Evolutionary conservation across 1,284 basidiomycete genomes (phyloP), one percentile per base, ranked within the genome.

Genomic region (Sanghuangporus sanghuang): DNA sequence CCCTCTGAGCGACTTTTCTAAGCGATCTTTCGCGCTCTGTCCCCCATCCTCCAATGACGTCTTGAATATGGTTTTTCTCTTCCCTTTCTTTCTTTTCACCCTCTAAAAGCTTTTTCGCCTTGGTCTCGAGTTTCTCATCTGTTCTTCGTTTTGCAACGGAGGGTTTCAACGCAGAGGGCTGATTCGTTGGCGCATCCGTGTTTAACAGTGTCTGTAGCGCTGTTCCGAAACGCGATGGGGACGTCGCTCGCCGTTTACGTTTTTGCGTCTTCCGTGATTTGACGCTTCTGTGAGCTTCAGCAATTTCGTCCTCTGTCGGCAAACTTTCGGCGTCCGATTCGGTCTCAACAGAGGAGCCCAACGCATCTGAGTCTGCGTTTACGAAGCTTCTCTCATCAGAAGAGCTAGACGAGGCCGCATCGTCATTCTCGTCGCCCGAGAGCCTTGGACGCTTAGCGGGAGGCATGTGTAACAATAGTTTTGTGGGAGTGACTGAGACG

Each of bases 31-130:
- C 91, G 67, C 84, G 79, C 73, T 92, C 90, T 8, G 82, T 88
- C 40, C 90, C 90, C 90, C 91, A 93, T 21, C 89, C 90, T 54
- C 86, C 90, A 68, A 93, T 93, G 4, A 90, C 84, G 73, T 92
- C 90, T 55, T 75, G 83, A 65, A 92, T 79, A 64, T 86, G 78
- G 1, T 86, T 85, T 68, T 79, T 85, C 68, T 92, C 90, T 69
- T 92, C 90, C 68, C 81, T 87, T 67, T 88, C 88, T 73, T 86
- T 92, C 75, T 80, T 85, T 71, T 93, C 89, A 18, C 81, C 74
- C 67, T 84, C 85, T 12, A 90, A 76, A 1, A 85, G 79, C 67
- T 85, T 89, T 72, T 83, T 87, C 1, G 89, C 90, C 69, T 83
- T 83, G 61, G 75, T 73, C 71, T 93, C 89, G 52, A 90, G 74